Evolutionary conservation across 441 rosid species (phyloP).

Genomic region (Omphalea diandra): DNA sequence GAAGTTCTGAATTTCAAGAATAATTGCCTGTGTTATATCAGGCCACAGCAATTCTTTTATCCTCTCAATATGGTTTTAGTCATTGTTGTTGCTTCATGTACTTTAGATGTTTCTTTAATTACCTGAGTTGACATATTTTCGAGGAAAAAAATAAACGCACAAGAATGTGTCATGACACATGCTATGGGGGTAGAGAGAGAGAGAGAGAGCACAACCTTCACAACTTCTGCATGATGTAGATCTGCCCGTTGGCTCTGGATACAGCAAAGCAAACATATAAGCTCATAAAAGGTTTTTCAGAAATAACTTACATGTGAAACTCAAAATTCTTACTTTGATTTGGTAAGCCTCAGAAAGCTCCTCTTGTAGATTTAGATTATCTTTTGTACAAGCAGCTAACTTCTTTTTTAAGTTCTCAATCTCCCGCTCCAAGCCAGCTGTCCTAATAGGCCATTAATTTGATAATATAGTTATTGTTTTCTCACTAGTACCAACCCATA

Average conservation of each 20-base stretch:
- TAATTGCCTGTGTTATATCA: neutral
- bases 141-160: neutral
- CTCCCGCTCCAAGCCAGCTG: conserved; percentile 99
- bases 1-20: neutral
- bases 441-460: conserved; percentile 65
- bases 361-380: conserved; percentile 83
- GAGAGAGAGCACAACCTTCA: conserved; percentile 82
- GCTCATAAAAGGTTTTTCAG: conserved; percentile 5
- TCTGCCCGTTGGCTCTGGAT: conserved; percentile 85
- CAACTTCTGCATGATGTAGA: conserved; percentile 74
- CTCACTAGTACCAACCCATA: conserved; percentile 6
- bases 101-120: neutral
- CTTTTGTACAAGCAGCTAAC: conserved; percentile 63
- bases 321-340: conserved; percentile 62
- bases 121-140: neutral
- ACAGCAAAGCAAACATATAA: conserved; percentile 28
- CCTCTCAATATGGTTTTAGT: neutral
- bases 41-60: neutral
- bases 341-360: conserved; percentile 97
- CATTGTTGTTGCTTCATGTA: neutral
- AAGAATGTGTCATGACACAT: neutral
- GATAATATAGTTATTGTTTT: conserved; percentile 12
- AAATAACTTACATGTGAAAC: neutral
- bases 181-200: neutral
- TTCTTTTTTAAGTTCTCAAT: conserved; percentile 76